Conservation (phyloP, 139 green algal genomes). For the Diplosphaera chodatii region DNA sequence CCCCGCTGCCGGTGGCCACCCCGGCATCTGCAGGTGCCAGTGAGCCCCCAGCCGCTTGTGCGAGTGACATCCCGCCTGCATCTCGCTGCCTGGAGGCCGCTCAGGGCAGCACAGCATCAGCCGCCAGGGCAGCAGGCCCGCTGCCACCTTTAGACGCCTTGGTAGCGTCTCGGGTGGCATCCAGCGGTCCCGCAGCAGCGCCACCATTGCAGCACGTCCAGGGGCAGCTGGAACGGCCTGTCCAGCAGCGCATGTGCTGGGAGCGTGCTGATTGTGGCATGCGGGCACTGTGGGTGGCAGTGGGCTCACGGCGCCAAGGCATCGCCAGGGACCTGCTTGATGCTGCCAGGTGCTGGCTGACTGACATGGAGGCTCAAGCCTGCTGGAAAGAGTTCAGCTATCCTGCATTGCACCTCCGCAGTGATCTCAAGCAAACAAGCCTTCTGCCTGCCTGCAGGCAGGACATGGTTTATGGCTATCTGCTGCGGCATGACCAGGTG, state of each 20-base stretch:
- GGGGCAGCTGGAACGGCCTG: conserved; percentile 5
- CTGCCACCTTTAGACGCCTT: too few relatives aligned
- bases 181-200: neutral
- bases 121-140: too few relatives aligned
- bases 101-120: too few relatives aligned
- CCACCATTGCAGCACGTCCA: neutral
- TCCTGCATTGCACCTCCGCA: neutral
- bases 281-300: conserved; percentile 37
- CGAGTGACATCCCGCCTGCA: too few relatives aligned
- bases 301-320: conserved; percentile 13
- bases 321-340: conserved; percentile 40
- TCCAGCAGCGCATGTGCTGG: too few relatives aligned
- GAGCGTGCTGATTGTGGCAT: conserved; percentile 26
- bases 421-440: neutral
- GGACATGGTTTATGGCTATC: conserved; percentile 29
- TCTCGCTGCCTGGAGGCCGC: too few relatives aligned
- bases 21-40: too few relatives aligned
- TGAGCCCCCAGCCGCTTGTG: too few relatives aligned
- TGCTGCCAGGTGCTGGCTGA: conserved; percentile 14
- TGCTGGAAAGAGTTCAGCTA: too few relatives aligned
- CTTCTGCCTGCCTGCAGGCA: conserved; percentile 13
- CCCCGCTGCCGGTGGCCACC: neutral
- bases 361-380: too few relatives aligned
- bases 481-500: conserved; percentile 24
- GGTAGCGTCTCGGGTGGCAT: too few relatives aligned